Evolutionary conservation across 306 rosid species (phyloP), one percentile per base, ranked within the genome.

Genomic region (Herpetospermum pedunculosum): DNA sequence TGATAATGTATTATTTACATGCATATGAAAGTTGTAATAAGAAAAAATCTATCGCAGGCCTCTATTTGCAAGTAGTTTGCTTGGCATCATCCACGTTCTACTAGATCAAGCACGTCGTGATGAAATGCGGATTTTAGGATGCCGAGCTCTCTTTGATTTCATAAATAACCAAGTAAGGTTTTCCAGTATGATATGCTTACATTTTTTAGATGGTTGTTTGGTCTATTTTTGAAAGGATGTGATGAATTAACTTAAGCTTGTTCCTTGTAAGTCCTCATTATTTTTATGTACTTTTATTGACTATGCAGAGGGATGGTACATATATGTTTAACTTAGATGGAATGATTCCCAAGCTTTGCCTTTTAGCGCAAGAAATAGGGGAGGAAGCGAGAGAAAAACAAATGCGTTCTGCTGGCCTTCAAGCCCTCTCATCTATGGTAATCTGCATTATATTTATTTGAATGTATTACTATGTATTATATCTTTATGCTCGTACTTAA

Each of bases 381-480:
- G 92, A 88, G 8, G 91, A 89, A 83, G 96, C 87, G 68, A 81
- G 57, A 63, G 85, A 83, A 48, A 79, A 75, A 81, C 74, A 18
- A 44, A 83, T 78, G 50, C 87, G 92, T 76, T 79, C 92, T 18
- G 87, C 95, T 76, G 89, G 92, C 67, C 84, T 91, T 72, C 92
- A 84, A 84, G 82, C 89, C 79, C 99, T 94, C 57, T 87, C 99
- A 49, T 76, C 99, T 43, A 83, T 94, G 99, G 97, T 91, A 94
- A 75, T 76, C 59, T 76, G 55, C 74, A 44, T 12, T 69, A 44
- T 26, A 48, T 46, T 69, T 40, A 15, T 69, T 69, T 46, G 19
- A 25, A 44, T 29, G 55, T 37, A 63, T 63, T 63, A 37, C 47
- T 8, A 44, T 49, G 58, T 63, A 52, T 74, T 79, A 63, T 70